These are phyloP conservation scores for Penicillium ochrochloron DNA, from an alignment of 495 filamentous ascomycete species.

Conservation along the genomic window DNA sequence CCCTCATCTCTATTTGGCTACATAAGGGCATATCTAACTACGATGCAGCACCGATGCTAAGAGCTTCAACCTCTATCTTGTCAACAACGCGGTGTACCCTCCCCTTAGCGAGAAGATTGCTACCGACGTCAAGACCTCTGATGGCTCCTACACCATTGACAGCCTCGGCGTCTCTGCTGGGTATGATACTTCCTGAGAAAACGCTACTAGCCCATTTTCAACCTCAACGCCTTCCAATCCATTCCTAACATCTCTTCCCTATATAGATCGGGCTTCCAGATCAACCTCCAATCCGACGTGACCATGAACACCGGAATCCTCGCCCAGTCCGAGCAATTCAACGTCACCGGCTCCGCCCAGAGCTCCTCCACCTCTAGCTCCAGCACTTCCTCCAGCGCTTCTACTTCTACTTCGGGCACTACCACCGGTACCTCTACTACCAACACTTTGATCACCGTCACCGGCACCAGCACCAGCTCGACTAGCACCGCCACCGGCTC, in stretches of 20 bases:
- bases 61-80: conserved; percentile 42
- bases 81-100: conserved; percentile 47
- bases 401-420: conserved; percentile 12
- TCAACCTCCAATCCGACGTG: conserved; percentile 41
- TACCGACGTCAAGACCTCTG: conserved; percentile 40
- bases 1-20: not conserved
- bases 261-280: conserved; percentile 43
- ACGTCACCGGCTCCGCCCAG: conserved; percentile 31
- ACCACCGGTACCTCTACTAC: conserved; percentile 23
- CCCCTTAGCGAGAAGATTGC: conserved; percentile 51
- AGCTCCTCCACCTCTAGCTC: conserved; percentile 15
- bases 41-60: conserved; percentile 39
- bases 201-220: not conserved
- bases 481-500: conserved; percentile 11
- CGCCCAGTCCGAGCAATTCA: conserved; percentile 47
- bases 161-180: conserved; percentile 31
- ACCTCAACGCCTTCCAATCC: not conserved
- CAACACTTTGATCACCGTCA: conserved; percentile 16
- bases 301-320: conserved; percentile 44
- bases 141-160: conserved; percentile 40
- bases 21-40: conserved; percentile 8
- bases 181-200: conserved; percentile 24
- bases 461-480: conserved; percentile 12
- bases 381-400: conserved; percentile 18
- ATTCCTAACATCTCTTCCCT: conserved; percentile 7